These are phyloP conservation scores for Fusarium mangiferae DNA, from an alignment of 2,329 filamentous ascomycete species.

Conservation along the genomic window DNA sequence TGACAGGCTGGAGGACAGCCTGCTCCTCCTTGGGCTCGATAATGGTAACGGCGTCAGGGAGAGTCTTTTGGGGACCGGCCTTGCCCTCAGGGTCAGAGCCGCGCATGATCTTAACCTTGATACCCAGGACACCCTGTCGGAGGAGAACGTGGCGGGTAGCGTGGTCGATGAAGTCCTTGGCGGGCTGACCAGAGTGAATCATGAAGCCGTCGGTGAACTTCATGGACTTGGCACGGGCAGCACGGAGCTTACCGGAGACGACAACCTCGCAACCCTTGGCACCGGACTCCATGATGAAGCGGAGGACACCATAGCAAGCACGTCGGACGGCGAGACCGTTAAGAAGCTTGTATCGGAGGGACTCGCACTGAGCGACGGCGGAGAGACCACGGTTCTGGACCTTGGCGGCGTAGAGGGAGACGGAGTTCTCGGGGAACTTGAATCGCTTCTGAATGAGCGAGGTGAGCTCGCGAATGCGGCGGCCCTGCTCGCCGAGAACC, in stretches of 20 bases:
- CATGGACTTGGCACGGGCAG: slow-evolving; percentile 99
- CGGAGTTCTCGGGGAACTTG: slow-evolving; percentile 99
- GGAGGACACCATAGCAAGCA: slow-evolving; percentile 99
- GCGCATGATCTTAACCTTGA: slow-evolving; percentile 99
- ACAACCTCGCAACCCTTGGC: slow-evolving; percentile 99
- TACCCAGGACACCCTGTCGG: slow-evolving; percentile 99
- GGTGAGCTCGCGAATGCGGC: slow-evolving; percentile 99
- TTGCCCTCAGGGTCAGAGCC: slow-evolving; percentile 99
- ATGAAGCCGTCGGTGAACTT: slow-evolving; percentile 99
- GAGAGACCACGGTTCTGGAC: slow-evolving; percentile 99
- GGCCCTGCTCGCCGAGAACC: slow-evolving; percentile 99
- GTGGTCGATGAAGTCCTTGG: slow-evolving; percentile 99
- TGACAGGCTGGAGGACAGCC: slow-evolving; percentile 91
- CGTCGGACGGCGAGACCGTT: slow-evolving; percentile 98
- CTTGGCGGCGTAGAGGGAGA: slow-evolving; percentile 99
- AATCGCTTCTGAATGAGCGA: slow-evolving; percentile 99
- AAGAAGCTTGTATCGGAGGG: slow-evolving; percentile 99
- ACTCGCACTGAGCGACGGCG: slow-evolving; percentile 99
- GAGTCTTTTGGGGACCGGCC: slow-evolving; percentile 94
- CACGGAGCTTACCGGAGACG: slow-evolving; percentile 98
- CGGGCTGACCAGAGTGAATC: slow-evolving; percentile 99
- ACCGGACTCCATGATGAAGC: slow-evolving; percentile 99
- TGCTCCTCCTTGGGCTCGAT: slow-evolving; percentile 99
- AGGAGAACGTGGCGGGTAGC: slow-evolving; percentile 99
- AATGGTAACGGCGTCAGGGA: slow-evolving; percentile 98